A percentile compares a stretch with the other conserved stretches of the same genome.
phyloP scores from a whole-genome alignment of 305 asterid species.

The Rubia peregrina region DNA sequence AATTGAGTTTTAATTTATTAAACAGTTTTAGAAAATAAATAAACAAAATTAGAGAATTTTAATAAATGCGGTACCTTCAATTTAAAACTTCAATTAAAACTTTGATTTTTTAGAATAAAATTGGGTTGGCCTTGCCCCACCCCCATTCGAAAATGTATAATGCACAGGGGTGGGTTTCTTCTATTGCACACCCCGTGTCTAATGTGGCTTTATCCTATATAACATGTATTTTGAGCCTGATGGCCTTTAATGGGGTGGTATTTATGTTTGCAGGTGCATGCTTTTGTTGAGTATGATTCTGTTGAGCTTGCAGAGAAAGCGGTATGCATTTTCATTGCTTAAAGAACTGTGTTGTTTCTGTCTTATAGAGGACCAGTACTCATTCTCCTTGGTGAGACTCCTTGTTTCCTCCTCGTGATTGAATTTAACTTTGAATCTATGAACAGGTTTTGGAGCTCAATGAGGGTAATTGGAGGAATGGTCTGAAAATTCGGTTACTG shows the following conservation, averaged over 20 bases:
- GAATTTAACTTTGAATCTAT: constrained; percentile 2
- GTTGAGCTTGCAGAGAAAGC: constrained; percentile 79
- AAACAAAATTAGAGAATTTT: too few relatives aligned
- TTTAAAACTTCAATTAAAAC: too few relatives aligned
- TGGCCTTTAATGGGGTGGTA: constrained; percentile 9
- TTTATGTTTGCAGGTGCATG: constrained; percentile 58
- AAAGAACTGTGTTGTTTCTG: constrained; percentile 1
- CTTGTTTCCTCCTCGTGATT: constrained; percentile 11
- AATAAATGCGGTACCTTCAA: too few relatives aligned
- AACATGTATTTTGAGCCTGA: background rate
- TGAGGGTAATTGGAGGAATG: constrained; percentile 81
- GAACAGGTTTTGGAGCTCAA: constrained; percentile 60
- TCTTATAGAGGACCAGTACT: background rate
- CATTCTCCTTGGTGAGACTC: background rate
- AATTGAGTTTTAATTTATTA: too few relatives aligned
- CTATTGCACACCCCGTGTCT: background rate
- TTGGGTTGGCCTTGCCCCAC: too few relatives aligned
- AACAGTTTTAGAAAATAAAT: too few relatives aligned
- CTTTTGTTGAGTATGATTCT: constrained; percentile 88
- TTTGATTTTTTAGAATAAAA: too few relatives aligned
- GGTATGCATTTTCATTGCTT: constrained; percentile 29
- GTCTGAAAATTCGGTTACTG: constrained; percentile 71
- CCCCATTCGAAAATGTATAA: too few relatives aligned
- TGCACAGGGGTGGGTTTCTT: background rate
- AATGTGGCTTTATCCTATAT: background rate